Percentiles rank a stretch among this genome's conserved stretches.
These are phyloP conservation scores for Byssothecium circinans DNA, from an alignment of 2,329 filamentous ascomycete species.

Conservation along the genomic window DNA sequence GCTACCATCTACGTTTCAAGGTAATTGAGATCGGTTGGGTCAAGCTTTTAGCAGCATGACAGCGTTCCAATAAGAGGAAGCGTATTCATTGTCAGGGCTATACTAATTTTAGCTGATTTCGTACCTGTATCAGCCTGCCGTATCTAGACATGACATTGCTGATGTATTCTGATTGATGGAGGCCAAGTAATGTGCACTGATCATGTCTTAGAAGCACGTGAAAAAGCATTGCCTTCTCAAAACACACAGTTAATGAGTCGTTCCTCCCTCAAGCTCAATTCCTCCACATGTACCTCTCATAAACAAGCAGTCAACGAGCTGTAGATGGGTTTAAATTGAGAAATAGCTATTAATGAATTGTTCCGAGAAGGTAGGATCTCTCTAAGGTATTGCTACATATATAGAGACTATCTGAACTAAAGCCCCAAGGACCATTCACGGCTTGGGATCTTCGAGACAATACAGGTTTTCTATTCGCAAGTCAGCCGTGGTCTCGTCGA, in stretches of 20 bases:
- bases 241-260: too few species aligned
- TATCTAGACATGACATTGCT: too few species aligned
- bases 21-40: not conserved
- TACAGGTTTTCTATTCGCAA: not conserved
- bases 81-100: not conserved
- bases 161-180: not conserved
- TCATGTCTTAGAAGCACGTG: not conserved
- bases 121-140: not conserved
- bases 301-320: too few species aligned
- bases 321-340: too few species aligned
- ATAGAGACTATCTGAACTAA: too few species aligned
- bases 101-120: not conserved
- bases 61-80: not conserved
- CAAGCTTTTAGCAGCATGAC: not conserved
- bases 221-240: not conserved
- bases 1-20: slow-evolving; percentile 32
- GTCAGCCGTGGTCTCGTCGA: not conserved
- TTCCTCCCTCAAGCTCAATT: too few species aligned
- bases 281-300: too few species aligned
- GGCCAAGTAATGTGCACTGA: not conserved
- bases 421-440: too few species aligned
- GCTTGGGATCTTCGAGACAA: too few species aligned
- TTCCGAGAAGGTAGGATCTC: too few species aligned
- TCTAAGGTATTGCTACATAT: too few species aligned
- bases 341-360: too few species aligned